A percentile compares a stretch with the other conserved stretches of the same genome.
phyloP scores from a whole-genome alignment of 1,284 basidiomycete species.

The Pseudozyma hubeiensis region DNA sequence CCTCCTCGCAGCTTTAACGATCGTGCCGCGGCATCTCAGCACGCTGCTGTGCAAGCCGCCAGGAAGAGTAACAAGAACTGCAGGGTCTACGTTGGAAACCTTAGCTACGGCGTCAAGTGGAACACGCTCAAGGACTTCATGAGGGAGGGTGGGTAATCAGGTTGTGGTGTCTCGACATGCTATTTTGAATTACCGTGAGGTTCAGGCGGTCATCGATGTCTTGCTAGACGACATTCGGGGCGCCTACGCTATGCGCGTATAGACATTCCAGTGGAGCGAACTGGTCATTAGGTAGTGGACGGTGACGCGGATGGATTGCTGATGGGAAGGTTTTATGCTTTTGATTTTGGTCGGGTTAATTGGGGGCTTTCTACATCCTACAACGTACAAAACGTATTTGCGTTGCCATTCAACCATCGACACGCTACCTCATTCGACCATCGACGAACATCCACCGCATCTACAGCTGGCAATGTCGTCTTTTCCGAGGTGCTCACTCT shows the following conservation, averaged over 20 bases:
- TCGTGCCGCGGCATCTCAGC: constrained; percentile 34
- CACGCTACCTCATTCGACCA: constrained; percentile 1
- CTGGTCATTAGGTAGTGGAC: constrained; percentile 4
- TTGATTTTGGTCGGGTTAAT: constrained; percentile 26
- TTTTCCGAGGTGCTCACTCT: constrained; percentile 98
- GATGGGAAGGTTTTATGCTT: constrained; percentile 41
- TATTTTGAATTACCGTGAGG: constrained; percentile 6
- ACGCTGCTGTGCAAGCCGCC: constrained; percentile 71
- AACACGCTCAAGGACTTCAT: constrained; percentile 81
- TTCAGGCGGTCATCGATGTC: constrained; percentile 1
- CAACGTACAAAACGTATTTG: background rate
- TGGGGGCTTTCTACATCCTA: constrained; percentile 1
- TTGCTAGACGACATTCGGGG: background rate
- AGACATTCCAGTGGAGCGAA: constrained; percentile 3
- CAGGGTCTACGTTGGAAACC: constrained; percentile 96
- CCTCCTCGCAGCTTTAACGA: constrained; percentile 35
- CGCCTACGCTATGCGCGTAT: background rate
- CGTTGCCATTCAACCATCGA: background rate
- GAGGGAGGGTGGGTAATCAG: constrained; percentile 62
- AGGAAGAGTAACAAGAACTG: constrained; percentile 96
- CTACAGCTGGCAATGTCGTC: constrained; percentile 77
- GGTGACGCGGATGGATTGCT: constrained; percentile 30
- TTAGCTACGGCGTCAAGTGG: constrained; percentile 97
- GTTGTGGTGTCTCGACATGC: constrained; percentile 11
- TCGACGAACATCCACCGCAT: background rate